Evolutionary conservation across 106 monocot species (phyloP).

Genomic region (Xerophyta viscosa): DNA sequence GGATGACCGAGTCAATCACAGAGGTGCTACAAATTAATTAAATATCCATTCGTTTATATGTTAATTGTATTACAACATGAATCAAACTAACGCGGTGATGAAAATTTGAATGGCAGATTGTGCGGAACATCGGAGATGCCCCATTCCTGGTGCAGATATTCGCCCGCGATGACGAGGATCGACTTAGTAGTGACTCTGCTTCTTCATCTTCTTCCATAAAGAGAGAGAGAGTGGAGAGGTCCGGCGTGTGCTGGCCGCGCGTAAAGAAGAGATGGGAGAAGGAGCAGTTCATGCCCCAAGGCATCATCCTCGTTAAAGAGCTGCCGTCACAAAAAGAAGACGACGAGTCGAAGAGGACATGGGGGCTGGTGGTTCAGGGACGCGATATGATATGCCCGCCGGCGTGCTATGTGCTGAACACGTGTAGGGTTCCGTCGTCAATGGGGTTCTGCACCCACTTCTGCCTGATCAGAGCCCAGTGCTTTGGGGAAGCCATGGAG

Average conservation of each 20-base stretch:
- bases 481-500: constrained; percentile 1
- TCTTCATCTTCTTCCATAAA: not conserved
- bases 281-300: not conserved
- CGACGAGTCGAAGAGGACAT: not conserved
- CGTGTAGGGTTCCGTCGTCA: constrained; percentile 1
- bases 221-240: not conserved
- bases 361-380: constrained; percentile 7
- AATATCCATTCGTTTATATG: not conserved
- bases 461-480: constrained; percentile 1
- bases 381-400: not conserved
- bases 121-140: not conserved
- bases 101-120: not conserved
- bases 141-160: not conserved
- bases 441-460: constrained; percentile 9
- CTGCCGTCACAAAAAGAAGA: not conserved
- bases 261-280: not conserved
- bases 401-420: constrained; percentile 5
- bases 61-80: too few species aligned
- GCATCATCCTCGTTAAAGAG: not conserved
- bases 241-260: not conserved
- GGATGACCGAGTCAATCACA: not conserved
- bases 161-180: not conserved
- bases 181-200: not conserved
- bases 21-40: too few species aligned
- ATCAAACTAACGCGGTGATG: too few species aligned